Conservation (phyloP, 768 basidiomycete genomes). For the Symmetrospora coprosmae region DNA sequence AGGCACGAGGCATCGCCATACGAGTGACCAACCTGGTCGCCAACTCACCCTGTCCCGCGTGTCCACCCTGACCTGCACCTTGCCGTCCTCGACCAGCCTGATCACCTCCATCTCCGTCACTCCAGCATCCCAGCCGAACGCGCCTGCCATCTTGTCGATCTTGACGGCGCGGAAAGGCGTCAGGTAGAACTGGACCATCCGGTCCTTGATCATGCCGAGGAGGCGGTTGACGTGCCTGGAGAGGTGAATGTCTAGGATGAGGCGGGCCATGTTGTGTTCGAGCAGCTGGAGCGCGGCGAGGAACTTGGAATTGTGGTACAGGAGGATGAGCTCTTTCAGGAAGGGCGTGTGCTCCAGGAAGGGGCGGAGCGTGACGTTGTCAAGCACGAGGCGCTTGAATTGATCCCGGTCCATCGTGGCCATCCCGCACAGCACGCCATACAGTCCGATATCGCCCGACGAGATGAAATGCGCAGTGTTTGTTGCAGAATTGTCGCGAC, state of each 20-base stretch:
- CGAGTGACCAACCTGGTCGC: constrained; percentile 22
- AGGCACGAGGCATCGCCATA: constrained; percentile 11
- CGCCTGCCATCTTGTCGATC: constrained; percentile 65
- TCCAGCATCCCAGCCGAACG: constrained; percentile 67
- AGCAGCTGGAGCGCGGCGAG: constrained; percentile 64
- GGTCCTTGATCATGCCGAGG: constrained; percentile 55
- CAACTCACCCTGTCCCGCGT: constrained; percentile 63
- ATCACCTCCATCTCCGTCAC: constrained; percentile 63
- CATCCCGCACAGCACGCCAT: constrained; percentile 68
- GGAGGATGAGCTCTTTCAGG: constrained; percentile 66
- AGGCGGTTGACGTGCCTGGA: constrained; percentile 50
- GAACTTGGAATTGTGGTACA: constrained; percentile 76
- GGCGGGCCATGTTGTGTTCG: constrained; percentile 48
- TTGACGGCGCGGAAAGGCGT: constrained; percentile 74
- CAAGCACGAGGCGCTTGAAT: constrained; percentile 51
- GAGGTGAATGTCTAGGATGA: background rate
- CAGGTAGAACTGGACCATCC: constrained; percentile 74
- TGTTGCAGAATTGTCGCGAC: background rate
- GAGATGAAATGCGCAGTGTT: constrained; percentile 49
- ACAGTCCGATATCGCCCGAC: constrained; percentile 70
- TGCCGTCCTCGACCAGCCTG: constrained; percentile 57
- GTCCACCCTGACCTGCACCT: constrained; percentile 71
- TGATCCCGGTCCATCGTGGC: constrained; percentile 56
- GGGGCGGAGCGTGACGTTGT: constrained; percentile 54
- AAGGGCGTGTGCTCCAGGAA: constrained; percentile 76